These are phyloP conservation scores for Cryomyces minteri DNA, from an alignment of 495 filamentous ascomycete genomes.

Conservation along the genomic window DNA sequence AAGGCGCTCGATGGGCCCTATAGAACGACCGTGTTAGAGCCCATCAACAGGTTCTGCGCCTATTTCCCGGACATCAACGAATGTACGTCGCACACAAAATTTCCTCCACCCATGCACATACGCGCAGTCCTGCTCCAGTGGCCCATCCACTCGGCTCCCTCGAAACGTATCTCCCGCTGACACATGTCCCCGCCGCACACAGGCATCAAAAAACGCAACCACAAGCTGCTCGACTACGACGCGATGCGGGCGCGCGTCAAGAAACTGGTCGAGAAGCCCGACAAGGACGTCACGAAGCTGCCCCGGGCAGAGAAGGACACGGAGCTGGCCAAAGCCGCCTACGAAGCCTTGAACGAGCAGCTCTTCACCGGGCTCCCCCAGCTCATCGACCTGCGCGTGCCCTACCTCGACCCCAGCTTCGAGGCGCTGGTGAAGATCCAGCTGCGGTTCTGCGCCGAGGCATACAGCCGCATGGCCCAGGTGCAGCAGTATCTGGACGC, in stretches of 20 bases:
- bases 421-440: constrained; percentile 98
- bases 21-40: constrained; percentile 84
- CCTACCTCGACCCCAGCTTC: constrained; percentile 90
- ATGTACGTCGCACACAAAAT: constrained; percentile 34
- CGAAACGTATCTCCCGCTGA: not conserved
- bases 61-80: constrained; percentile 99
- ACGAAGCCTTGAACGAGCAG: constrained; percentile 93
- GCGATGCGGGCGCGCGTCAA: constrained; percentile 88
- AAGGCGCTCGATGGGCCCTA: constrained; percentile 98
- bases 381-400: constrained; percentile 89
- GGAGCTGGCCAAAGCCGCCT: constrained; percentile 80
- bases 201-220: constrained; percentile 93
- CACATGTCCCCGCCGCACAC: not conserved
- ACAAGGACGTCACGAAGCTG: constrained; percentile 92
- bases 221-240: constrained; percentile 97
- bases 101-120: not conserved
- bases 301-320: constrained; percentile 86
- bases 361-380: constrained; percentile 87
- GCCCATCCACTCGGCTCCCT: no score
- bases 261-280: constrained; percentile 91
- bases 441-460: constrained; percentile 91
- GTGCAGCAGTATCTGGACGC: constrained; percentile 97
- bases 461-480: constrained; percentile 92
- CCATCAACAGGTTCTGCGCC: constrained; percentile 85
- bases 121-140: no score